phyloP scores from a whole-genome alignment of 1,284 basidiomycete species.

The Apiotrichum gracile region DNA sequence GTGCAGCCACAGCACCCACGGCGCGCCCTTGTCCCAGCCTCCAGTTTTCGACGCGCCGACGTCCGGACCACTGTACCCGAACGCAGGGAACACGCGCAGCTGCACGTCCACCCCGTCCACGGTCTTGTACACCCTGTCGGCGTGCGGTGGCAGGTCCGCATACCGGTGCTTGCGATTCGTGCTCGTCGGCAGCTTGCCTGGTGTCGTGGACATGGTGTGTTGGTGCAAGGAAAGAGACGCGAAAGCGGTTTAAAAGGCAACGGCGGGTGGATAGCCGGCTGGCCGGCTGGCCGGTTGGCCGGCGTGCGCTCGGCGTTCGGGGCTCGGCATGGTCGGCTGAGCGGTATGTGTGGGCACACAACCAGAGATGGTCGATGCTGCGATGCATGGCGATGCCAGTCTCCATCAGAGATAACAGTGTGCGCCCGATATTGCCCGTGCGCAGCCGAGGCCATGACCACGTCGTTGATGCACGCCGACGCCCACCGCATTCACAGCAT shows the following conservation, averaged over 20 bases:
- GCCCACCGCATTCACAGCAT: too few species aligned
- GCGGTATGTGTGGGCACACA: too few species aligned
- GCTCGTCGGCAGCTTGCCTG: background rate
- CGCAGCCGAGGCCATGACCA: too few species aligned
- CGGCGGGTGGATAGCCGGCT: background rate
- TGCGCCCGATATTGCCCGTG: too few species aligned
- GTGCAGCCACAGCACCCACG: constrained; percentile 32
- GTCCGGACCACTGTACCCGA: background rate
- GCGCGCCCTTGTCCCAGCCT: background rate
- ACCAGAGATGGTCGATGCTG: too few species aligned
- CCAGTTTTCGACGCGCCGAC: background rate
- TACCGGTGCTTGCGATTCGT: background rate
- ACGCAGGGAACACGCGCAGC: constrained; percentile 22
- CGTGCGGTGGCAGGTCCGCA: constrained; percentile 1
- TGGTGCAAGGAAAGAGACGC: background rate
- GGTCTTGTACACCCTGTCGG: constrained; percentile 19
- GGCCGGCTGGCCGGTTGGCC: too few species aligned
- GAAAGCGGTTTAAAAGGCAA: background rate
- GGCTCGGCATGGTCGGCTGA: too few species aligned
- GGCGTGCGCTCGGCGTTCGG: too few species aligned
- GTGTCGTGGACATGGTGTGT: background rate
- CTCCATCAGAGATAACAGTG: too few species aligned
- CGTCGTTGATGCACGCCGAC: too few species aligned
- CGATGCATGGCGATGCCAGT: too few species aligned
- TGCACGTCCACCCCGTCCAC: constrained; percentile 20